phyloP scores from a whole-genome alignment of 371 early-diverging fungal species.

The Syncephalis plumigaleata region DNA sequence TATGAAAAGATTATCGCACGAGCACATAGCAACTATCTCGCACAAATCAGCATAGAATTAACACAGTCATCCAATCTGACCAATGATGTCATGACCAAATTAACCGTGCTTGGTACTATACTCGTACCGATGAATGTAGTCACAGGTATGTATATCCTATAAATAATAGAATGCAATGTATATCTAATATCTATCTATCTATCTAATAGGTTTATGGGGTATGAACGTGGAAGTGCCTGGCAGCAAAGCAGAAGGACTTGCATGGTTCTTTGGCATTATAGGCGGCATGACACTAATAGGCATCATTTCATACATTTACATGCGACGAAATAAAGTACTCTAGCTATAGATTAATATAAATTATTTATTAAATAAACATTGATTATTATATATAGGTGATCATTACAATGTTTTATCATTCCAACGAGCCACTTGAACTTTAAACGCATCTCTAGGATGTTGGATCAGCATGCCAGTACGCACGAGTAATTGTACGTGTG shows the following conservation, averaged over 20 bases:
- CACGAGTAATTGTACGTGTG: too few relatives aligned
- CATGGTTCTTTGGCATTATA: slow-evolving; percentile 36
- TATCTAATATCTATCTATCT: neutral
- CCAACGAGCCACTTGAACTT: too few relatives aligned
- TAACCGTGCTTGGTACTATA: slow-evolving; percentile 85
- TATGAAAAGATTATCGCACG: slow-evolving; percentile 82
- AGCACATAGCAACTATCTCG: slow-evolving; percentile 88
- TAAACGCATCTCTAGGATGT: too few relatives aligned
- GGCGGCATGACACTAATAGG: neutral
- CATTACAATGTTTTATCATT: too few relatives aligned
- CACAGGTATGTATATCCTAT: slow-evolving; percentile 37
- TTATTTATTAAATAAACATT: too few relatives aligned
- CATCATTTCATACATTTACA: too few relatives aligned
- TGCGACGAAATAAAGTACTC: too few relatives aligned
- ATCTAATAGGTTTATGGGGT: slow-evolving; percentile 40
- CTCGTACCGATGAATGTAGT: slow-evolving; percentile 88
- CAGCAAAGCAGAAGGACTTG: slow-evolving; percentile 30
- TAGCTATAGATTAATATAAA: too few relatives aligned
- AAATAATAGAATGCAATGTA: neutral
- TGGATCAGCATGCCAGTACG: too few relatives aligned
- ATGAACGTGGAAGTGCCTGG: slow-evolving; percentile 79
- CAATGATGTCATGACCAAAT: slow-evolving; percentile 72
- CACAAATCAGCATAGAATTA: slow-evolving; percentile 91
- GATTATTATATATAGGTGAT: too few relatives aligned
- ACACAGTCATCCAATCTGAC: slow-evolving; percentile 85